Conservation (phyloP, 1,139 yeast genomes). For the Yamadazyma siamensis region DNA sequence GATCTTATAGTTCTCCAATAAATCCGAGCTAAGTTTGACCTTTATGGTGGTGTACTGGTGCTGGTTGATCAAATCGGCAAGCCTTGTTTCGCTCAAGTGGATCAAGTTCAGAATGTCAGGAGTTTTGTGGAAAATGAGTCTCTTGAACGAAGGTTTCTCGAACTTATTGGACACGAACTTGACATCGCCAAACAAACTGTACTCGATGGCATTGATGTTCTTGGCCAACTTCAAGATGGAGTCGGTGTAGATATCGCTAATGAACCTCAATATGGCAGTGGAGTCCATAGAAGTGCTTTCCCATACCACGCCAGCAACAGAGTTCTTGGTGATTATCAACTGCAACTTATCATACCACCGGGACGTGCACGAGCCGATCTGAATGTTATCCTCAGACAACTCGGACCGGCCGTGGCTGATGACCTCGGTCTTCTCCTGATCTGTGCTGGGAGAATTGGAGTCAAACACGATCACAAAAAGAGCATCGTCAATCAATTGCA, state of each 20-base stretch:
- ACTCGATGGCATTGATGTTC: constrained; percentile 68
- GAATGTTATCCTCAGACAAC: constrained; percentile 50
- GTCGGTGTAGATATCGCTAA: constrained; percentile 74
- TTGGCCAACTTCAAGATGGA: constrained; percentile 68
- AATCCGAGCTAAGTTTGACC: constrained; percentile 40
- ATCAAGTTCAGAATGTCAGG: constrained; percentile 45
- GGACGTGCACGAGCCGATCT: constrained; percentile 71
- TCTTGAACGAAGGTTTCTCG: constrained; percentile 40
- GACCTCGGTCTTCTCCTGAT: constrained; percentile 41
- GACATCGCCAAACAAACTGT: constrained; percentile 55
- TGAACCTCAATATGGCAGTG: constrained; percentile 68
- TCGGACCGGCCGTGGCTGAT: constrained; percentile 66
- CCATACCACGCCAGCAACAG: constrained; percentile 78
- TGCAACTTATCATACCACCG: constrained; percentile 81
- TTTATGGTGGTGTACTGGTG: constrained; percentile 54
- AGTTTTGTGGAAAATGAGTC: constrained; percentile 50
- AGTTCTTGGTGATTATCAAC: constrained; percentile 61
- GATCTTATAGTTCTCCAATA: constrained; percentile 49
- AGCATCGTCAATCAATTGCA: constrained; percentile 57
- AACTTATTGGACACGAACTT: constrained; percentile 32
- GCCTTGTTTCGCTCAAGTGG: constrained; percentile 70
- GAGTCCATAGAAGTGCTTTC: constrained; percentile 75
- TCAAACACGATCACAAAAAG: constrained; percentile 69
- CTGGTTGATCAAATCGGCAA: constrained; percentile 72
- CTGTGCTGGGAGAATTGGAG: constrained; percentile 49